These are phyloP conservation scores for Nicotiana noctiflora DNA, from an alignment of 257 asterid genomes.

Conservation along the genomic window DNA sequence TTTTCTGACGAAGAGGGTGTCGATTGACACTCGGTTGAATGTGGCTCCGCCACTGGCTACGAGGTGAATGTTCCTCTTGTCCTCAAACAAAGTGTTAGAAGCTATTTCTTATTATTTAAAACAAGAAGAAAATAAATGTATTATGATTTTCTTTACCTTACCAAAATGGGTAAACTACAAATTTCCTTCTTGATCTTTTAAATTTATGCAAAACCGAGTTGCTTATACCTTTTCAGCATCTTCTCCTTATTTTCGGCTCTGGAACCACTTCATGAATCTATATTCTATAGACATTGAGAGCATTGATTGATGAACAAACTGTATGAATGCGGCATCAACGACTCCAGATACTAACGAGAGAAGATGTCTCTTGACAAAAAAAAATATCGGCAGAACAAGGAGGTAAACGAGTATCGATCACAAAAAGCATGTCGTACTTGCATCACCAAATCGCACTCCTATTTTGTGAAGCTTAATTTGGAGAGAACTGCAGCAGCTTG, in stretches of 20 bases:
- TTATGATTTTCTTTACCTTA: neutral
- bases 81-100: neutral
- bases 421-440: neutral
- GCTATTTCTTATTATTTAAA: neutral
- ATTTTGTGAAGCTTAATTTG: slow-evolving; percentile 47
- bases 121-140: neutral
- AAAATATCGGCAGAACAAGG: neutral
- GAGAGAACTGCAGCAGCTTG: slow-evolving; percentile 91
- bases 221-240: neutral
- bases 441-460: neutral
- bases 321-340: neutral
- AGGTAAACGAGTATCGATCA: neutral
- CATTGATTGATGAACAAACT: neutral
- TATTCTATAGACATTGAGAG: too few species aligned
- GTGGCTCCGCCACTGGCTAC: neutral
- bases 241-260: neutral
- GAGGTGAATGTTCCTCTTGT: neutral
- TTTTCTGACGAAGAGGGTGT: too few species aligned
- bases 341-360: neutral
- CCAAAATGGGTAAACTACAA: neutral
- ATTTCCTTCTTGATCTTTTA: neutral
- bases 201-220: neutral
- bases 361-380: neutral
- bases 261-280: neutral
- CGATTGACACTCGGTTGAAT: too few species aligned